Evolutionary conservation across 352 stramenopile genomes (phyloP).

Genomic region (Pythium brachiatum): DNA sequence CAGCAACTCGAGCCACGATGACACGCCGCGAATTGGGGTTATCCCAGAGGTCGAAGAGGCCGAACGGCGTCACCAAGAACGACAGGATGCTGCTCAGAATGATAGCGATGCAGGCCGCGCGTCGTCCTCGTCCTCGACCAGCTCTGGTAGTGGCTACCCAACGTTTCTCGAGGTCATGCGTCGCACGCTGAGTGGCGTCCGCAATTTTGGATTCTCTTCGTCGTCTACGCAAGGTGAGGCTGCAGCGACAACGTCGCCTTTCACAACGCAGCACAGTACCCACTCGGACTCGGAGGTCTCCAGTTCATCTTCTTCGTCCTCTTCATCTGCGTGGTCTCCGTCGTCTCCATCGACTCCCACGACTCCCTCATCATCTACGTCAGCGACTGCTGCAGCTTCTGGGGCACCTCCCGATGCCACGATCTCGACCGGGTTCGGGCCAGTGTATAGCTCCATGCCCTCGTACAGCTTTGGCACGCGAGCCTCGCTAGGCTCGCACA

Average conservation of each 20-base stretch:
- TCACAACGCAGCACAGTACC: background rate
- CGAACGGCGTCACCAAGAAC: conserved; percentile 11
- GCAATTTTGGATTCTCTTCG: conserved; percentile 39
- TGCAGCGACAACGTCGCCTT: background rate
- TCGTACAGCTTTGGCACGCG: background rate
- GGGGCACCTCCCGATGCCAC: background rate
- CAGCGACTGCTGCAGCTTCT: background rate
- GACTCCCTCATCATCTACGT: too few species aligned
- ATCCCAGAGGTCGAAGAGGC: conserved; percentile 70
- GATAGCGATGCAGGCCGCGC: conserved; percentile 13
- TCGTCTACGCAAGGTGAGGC: conserved; percentile 24
- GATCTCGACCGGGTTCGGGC: background rate
- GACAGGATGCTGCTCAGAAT: background rate
- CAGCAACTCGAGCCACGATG: background rate
- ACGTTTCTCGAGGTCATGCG: conserved; percentile 52
- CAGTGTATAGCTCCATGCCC: background rate
- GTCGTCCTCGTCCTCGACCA: conserved; percentile 22
- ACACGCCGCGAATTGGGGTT: conserved; percentile 29
- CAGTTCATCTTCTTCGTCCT: conserved; percentile 30
- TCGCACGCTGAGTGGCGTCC: conserved; percentile 35
- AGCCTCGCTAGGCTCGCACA: background rate
- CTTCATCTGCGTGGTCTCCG: background rate
- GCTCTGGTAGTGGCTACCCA: conserved; percentile 26
- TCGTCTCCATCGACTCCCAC: too few species aligned
- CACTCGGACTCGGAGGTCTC: conserved; percentile 14